Evolutionary conservation across 768 basidiomycete genomes (phyloP), one percentile per base, ranked within the genome.

Genomic region (Phanerochaete carnosa): DNA sequence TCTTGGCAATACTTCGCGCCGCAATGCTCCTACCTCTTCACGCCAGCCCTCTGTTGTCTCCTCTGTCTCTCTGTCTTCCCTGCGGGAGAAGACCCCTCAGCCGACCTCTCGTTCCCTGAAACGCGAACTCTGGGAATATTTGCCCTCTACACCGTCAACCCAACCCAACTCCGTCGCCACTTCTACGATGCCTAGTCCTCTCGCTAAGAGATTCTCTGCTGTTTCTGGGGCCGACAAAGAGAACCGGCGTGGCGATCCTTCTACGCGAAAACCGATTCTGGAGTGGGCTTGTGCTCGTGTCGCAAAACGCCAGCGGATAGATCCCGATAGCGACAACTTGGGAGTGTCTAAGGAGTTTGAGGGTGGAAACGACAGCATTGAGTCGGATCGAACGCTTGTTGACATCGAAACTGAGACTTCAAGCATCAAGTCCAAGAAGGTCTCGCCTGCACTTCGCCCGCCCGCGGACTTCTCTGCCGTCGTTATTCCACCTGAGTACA

Each of bases 231-330:
- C 46, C 26, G 47, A 57, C 7, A 57, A 61, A 32, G 58, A 57
- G 16, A 29, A 29, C n/a, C 43, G 46, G 39, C 30, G 8, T 22
- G n/a, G 15, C 37, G 37, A n/a, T 5, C 62, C 9, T 47, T 60
- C 61, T 45, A 73, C 70, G 63, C 65, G 65, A 25, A 61, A 68
- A 53, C 72, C 71, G 52, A 76, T 74, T 1, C 73, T 80, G 13
- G 79, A 80, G 62, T 80, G 78, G 79, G 79, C 79, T 15, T 80
- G 79, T 62, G 74, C 78, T 26, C 74, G 70, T 47, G 72, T 73
- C 23, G 63, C 74, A 19, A 78, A 77, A 59, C 77, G 77, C 22
- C 69, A 70, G 37, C 75, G 73, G 33, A 52, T 64, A 35, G 58
- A 63, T 19, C 33, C 35, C 2, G 3, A 9, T 5, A 35, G 15